phyloP scores from a whole-genome alignment of 176 grass and related monocot genomes.

The Eragrostis nindensis region DNA sequence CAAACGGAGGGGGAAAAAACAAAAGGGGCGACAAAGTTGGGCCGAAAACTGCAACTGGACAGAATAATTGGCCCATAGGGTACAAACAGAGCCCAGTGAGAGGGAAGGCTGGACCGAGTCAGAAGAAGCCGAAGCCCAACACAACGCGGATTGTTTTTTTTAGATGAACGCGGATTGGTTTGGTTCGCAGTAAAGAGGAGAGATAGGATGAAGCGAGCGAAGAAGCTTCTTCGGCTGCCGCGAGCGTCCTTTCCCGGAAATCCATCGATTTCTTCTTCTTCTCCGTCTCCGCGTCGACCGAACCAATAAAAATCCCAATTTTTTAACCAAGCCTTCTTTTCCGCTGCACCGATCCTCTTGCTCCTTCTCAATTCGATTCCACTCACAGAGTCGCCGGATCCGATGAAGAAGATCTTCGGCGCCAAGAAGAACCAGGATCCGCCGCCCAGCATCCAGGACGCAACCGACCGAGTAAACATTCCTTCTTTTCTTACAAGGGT shows the following conservation, averaged over 20 bases:
- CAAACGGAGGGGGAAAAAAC: no score
- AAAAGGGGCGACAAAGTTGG: no score
- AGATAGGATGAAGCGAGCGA: not conserved
- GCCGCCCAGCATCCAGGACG: conserved; percentile 82
- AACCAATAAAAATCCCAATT: not conserved
- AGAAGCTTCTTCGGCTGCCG: not conserved
- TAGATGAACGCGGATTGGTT: not conserved
- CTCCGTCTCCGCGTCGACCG: not conserved
- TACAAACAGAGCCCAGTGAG: no score
- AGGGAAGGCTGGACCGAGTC: not conserved
- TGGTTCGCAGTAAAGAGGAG: not conserved
- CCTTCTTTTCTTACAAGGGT: not conserved
- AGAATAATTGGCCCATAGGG: not conserved
- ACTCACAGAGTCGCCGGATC: not conserved
- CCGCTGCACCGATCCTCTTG: not conserved
- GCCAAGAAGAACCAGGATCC: conserved; percentile 95
- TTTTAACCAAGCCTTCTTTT: not conserved
- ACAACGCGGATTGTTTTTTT: not conserved
- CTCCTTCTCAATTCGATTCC: not conserved
- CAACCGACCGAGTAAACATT: conserved; percentile 66
- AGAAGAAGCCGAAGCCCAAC: not conserved
- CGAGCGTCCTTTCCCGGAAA: not conserved
- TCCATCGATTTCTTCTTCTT: not conserved
- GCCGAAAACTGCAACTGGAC: not conserved
- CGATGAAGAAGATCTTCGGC: conserved; percentile 97